Evolutionary conservation across 371 early-diverging fungal species (phyloP), one percentile per base, ranked within the genome.

Genomic region (Haplosporangium sp.): DNA sequence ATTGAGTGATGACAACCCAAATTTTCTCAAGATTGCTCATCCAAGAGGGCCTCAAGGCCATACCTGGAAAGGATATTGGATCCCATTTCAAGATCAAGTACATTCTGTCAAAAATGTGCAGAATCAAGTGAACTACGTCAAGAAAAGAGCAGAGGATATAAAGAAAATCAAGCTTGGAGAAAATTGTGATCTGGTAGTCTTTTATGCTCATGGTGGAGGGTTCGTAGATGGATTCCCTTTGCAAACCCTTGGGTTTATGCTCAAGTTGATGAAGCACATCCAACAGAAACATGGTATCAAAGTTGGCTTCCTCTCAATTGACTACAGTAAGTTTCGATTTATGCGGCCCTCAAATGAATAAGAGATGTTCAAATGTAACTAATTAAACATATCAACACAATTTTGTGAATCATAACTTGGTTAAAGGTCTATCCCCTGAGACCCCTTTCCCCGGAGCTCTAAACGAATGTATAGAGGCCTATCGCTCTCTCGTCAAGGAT

Each of bases 281-380:
- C 83, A 86, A 45, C 69, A 71, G 44, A 83, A 82, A 44, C 76
- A 88, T 48, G 69, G 72, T 48, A 27, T 87, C 38, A 77, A 85
- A 67, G 76, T 85, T 20, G 82, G 85, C 5, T 83, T 86, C 35
- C 77, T 88, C 67, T 84, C 88, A 2, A 64, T 86, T 34, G 85
- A 87, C 48, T 87, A 88, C 57, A 83, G 88, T 84, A 83, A 27
- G 64, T 27, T 19, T 27, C 27, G 27, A 27, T 27, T 35, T 39
- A 27, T 35, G 8, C 35, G 5, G 20, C 3, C 15, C 39, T 27
- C 44, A 13, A 48, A n/a, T 39, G 0, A 35, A 13, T 20, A n/a
- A 8, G 63, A 17, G 17, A 9, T 63, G n/a, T 10, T 39, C 13
- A 39, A 20, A 15, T 48, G 48, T 11, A 17, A 7, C 17, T 52